Base-by-base conservation (phyloP, 2,329 filamentous ascomycete species). In the Ophiocordyceps camponoti-leonardi region DNA sequence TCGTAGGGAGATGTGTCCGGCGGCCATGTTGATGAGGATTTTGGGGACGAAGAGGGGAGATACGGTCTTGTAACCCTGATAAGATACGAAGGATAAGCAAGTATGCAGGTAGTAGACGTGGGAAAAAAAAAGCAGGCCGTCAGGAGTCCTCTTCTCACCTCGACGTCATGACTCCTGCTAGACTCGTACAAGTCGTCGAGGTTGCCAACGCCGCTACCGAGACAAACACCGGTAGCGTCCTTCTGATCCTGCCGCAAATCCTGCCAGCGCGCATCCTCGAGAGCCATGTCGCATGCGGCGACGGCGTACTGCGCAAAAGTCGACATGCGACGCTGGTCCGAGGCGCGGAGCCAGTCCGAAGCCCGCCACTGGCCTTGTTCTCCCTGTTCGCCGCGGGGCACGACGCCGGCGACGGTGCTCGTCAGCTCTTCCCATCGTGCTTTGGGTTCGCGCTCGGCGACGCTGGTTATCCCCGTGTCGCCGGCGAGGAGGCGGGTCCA, bases 141-240 rank as follows among this genome's bases (percentile, higher is more conserved):
- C n/a, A n/a, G n/a, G n/a, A n/a, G n/a, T n/a, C n/a, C n/a, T n/a
- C n/a, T n/a, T n/a, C n/a, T 64, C 64, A 90, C 86, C 47, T 77
- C 77, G 62, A 76, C 71, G 30, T 84, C 72, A 58, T 84, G 94
- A 1, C 76, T 77, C 44, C 94, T 56, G 47, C 84, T 86, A 2
- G 87, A 93, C 49, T 81, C 72, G 62, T 93, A 95, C 10, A 94
- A 79, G 54, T 94, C 87, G 39, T 94, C 83, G 37, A 98, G 72
- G 56, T 92, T 95, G 16, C 92, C 92, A 54, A 98, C 95, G 2
- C 92, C 92, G 52, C 90, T 96, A 2, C 92, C 92, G 39, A 98
- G 71, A 56, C 90, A 94, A 1, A 98, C 84, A 1, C 92, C 92
- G 0, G 88, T 94, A 46, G 72, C 72, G 56, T 94, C 83, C 22